These are phyloP conservation scores for Paxillus ammoniavirescens DNA, from an alignment of 768 basidiomycete species.

Conservation along the genomic window DNA sequence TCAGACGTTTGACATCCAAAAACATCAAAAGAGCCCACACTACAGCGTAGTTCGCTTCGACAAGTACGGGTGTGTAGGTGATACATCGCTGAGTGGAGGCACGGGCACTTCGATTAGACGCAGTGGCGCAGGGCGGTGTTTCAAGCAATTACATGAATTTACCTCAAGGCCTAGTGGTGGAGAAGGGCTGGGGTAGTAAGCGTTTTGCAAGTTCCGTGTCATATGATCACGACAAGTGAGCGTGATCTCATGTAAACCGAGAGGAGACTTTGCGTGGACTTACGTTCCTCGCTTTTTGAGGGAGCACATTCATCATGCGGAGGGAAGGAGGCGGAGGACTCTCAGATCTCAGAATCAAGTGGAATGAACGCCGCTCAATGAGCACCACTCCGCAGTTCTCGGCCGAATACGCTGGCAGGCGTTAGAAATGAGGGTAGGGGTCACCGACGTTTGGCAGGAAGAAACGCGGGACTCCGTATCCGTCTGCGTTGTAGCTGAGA, in stretches of 20 bases:
- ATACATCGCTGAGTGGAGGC: background rate
- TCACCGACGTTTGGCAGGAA: background rate
- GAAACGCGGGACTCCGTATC: background rate
- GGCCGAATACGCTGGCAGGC: slow-evolving; percentile 5
- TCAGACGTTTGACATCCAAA: no score
- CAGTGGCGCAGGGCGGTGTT: slow-evolving; percentile 11
- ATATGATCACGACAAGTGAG: background rate
- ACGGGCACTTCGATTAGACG: background rate
- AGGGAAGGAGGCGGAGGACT: slow-evolving; percentile 16
- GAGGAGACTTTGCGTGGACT: slow-evolving; percentile 13
- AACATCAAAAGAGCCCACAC: no score
- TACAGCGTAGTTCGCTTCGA: background rate
- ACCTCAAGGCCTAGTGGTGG: slow-evolving; percentile 1
- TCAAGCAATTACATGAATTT: background rate
- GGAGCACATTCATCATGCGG: slow-evolving; percentile 15
- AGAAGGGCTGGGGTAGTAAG: background rate
- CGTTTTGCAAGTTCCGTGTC: background rate
- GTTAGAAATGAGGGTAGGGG: background rate
- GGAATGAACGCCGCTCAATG: slow-evolving; percentile 23
- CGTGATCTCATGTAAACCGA: slow-evolving; percentile 11
- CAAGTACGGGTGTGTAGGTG: no score
- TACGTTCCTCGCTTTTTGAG: slow-evolving; percentile 25
- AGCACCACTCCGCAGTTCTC: slow-evolving; percentile 22
- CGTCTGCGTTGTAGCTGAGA: background rate
- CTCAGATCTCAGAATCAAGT: slow-evolving; percentile 4